Conservation (phyloP, 768 basidiomycete species). For the Suillus bovinus region DNA sequence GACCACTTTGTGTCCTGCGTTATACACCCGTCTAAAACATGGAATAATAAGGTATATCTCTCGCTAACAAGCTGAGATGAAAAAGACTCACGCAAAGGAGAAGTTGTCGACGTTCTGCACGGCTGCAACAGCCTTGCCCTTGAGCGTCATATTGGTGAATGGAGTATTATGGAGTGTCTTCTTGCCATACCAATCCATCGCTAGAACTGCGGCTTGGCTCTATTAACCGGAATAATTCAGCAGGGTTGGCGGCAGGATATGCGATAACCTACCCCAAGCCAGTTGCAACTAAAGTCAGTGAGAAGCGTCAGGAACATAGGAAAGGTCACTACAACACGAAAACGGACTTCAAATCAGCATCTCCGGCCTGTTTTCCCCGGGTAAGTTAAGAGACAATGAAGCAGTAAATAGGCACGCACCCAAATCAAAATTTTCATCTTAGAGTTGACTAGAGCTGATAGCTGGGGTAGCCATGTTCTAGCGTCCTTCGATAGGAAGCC, state of each 20-base stretch:
- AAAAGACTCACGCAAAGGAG: slow-evolving; percentile 49
- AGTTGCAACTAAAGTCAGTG: slow-evolving; percentile 17
- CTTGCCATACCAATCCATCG: slow-evolving; percentile 50
- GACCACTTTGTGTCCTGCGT: slow-evolving; percentile 65
- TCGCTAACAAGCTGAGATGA: neutral
- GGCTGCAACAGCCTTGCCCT: slow-evolving; percentile 52
- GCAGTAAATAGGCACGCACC: slow-evolving; percentile 25
- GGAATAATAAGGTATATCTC: neutral
- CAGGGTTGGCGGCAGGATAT: neutral
- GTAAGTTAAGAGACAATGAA: neutral
- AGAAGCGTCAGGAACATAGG: slow-evolving; percentile 9
- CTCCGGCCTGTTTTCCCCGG: slow-evolving; percentile 24
- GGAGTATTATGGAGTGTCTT: slow-evolving; percentile 39
- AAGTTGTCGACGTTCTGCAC: slow-evolving; percentile 61
- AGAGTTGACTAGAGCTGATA: slow-evolving; percentile 37
- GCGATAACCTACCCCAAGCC: slow-evolving; percentile 36
- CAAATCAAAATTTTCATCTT: slow-evolving; percentile 41
- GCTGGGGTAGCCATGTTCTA: slow-evolving; percentile 38
- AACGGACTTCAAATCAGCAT: slow-evolving; percentile 29
- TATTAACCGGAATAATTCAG: slow-evolving; percentile 13
- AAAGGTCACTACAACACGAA: neutral
- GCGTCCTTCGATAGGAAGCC: slow-evolving; percentile 27
- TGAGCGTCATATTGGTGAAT: slow-evolving; percentile 56
- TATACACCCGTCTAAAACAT: slow-evolving; percentile 49
- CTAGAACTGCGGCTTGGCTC: slow-evolving; percentile 38